Base-by-base conservation (phyloP, 495 filamentous ascomycete genomes). In the Aspergillus leporis region DNA sequence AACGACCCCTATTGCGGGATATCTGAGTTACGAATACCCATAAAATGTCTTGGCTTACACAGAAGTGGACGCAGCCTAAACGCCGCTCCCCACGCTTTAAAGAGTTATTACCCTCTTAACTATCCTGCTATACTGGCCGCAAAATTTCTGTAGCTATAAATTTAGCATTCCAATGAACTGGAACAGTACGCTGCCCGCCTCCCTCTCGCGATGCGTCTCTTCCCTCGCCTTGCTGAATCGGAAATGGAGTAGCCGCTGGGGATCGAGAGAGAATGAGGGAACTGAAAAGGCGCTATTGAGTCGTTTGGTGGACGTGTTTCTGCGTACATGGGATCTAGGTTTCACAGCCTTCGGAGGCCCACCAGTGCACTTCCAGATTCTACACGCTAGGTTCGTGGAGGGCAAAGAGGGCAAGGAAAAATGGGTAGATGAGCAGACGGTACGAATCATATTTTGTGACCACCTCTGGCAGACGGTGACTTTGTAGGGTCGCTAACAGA, bases 371-470 rank as follows among this genome's bases (percentile, higher is more conserved):
- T 90, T 90, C 66, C 82, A 86, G 67, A 90, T 89, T 45, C 74
- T 80, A 18, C 81, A 90, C 63, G 71, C 76, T 22, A 79, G 80
- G 47, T 94, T 92, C 67, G 90, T 93, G 2, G 72, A 83, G 31
- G 70, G n/a, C n/a, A n/a, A n/a, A n/a, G n/a, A n/a, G n/a, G n/a
- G n/a, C n/a, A n/a, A 82, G 61, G 65, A 78, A 30, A 74, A 75
- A 66, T 94, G 90, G 90, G 85, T 93, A 40, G 85, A 92, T 70
- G 88, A 91, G 61, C 86, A 89, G 62, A 81, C 86, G 56, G 86
- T 87, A 58, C 0, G n/a, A 8, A 59, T 32, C 6, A 2, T 25
- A n/a, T n/a, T n/a, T n/a, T 53, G 32, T 21, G 21, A 51, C 4
- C n/a, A n/a, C n/a, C n/a, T n/a, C n/a, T n/a, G n/a, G n/a, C n/a